Evolutionary conservation across 352 stramenopile genomes (phyloP).

Genomic region (Pythium vanterpoolii): DNA sequence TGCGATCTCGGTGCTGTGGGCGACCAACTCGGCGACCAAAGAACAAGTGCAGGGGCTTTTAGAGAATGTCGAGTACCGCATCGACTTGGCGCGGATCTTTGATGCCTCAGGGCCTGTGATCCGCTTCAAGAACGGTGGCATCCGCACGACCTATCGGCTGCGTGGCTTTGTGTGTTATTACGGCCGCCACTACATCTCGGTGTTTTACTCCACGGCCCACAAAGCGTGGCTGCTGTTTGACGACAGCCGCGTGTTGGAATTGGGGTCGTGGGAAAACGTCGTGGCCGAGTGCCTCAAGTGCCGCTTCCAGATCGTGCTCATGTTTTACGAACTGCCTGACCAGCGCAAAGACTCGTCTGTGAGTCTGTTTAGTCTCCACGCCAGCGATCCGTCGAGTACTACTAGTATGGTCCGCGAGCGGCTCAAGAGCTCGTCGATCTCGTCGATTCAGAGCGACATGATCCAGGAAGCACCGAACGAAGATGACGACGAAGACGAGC

Average conservation of each 20-base stretch:
- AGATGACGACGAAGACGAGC: too few relatives aligned
- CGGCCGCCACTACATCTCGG: conserved; percentile 73
- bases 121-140: conserved; percentile 62
- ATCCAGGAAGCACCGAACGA: conserved; percentile 54
- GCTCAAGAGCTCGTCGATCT: conserved; percentile 58
- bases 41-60: conserved; percentile 70
- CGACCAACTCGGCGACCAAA: conserved; percentile 66
- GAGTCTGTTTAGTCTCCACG: conserved; percentile 42
- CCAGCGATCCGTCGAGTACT: too few relatives aligned
- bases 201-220: conserved; percentile 85
- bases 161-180: conserved; percentile 86
- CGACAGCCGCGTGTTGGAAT: conserved; percentile 72
- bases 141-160: conserved; percentile 75
- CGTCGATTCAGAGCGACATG: conserved; percentile 48
- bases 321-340: conserved; percentile 85
- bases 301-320: conserved; percentile 76
- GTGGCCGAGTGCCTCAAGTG: conserved; percentile 72
- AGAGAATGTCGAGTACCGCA: conserved; percentile 54
- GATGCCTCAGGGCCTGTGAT: conserved; percentile 62
- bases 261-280: conserved; percentile 75
- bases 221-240: conserved; percentile 88
- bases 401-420: conserved; percentile 30
- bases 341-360: conserved; percentile 82
- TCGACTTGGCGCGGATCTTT: conserved; percentile 78
- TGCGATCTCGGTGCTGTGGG: conserved; percentile 80